Evolutionary conservation across 2,329 filamentous ascomycete genomes (phyloP), one percentile per base, ranked within the genome.

Genomic region (Coniosporium tulheliwenetii): DNA sequence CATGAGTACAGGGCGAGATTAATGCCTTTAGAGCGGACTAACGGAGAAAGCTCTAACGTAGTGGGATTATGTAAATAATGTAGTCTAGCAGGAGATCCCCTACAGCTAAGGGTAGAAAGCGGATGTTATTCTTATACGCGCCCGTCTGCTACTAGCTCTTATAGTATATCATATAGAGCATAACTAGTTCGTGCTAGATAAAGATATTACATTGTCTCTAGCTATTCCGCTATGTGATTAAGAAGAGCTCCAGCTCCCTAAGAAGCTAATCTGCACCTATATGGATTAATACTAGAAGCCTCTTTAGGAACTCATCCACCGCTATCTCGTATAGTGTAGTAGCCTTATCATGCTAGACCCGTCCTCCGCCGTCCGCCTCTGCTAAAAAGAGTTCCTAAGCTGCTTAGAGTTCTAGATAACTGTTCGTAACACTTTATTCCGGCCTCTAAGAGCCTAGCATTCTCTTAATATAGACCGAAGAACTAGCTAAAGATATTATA

Each of bases 1-100:
- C n/a, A n/a, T n/a, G n/a, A n/a, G n/a, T n/a, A 47, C 38, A 47
- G 7, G 37, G 45, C n/a, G 45, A 41, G 19, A 43, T 38, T n/a
- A 43, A 32, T 5, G 39, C 36, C 16, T 38, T 32, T 10, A 41
- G 43, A 5, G 31, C 39, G 19, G 14, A 13, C 33, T 43, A 34
- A 9, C 41, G 41, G n/a, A 45, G 37, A 37, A 47, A 47, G 30
- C 26, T 43, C 26, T 45, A 31, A 12, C 45, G 41, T 14, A 47
- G 39, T n/a, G 41, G 45, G 15, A 38, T 10, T 5, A 46, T 36
- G 32, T 46, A 44, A 26, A 44, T 39, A 10, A 46, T 19, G 16
- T 46, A 44, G 30, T 46, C 40, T 7, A 46, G 43, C n/a, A 46
- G 38, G 26, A 46, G 44, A 12, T 46, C 38, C 10, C 34, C 37